These are phyloP conservation scores for Trichoderma sp. DNA, from an alignment of 2,329 filamentous ascomycete species.

Conservation along the genomic window DNA sequence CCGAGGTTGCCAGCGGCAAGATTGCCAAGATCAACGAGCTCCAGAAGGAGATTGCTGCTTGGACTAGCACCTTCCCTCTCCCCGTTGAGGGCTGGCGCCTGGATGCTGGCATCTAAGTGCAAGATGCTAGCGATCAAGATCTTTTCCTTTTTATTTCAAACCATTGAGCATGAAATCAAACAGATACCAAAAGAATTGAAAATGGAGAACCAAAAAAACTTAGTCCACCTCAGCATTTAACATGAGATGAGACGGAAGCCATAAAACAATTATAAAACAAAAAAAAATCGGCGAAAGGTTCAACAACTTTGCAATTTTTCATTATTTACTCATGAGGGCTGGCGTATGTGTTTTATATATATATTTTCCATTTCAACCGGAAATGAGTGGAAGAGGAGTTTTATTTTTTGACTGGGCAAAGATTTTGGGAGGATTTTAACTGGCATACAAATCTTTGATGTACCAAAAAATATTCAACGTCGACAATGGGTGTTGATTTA, in stretches of 20 bases:
- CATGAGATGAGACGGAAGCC: slow-evolving; percentile 30
- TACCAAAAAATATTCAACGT: slow-evolving; percentile 30
- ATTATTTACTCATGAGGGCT: slow-evolving; percentile 29
- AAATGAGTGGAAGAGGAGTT: slow-evolving; percentile 30
- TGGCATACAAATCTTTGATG: slow-evolving; percentile 22
- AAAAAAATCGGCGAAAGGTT: slow-evolving; percentile 34
- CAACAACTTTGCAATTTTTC: slow-evolving; percentile 34
- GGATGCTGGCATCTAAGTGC: slow-evolving; percentile 60
- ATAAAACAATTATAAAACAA: not conserved
- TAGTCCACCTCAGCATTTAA: slow-evolving; percentile 33
- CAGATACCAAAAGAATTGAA: slow-evolving; percentile 26
- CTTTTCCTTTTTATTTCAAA: not conserved
- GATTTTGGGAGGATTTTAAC: slow-evolving; percentile 3
- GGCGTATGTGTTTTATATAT: slow-evolving; percentile 30
- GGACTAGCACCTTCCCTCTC: slow-evolving; percentile 90
- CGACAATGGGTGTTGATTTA: slow-evolving; percentile 15
- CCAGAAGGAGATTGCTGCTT: slow-evolving; percentile 85
- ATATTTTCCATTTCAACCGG: slow-evolving; percentile 29
- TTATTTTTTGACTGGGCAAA: slow-evolving; percentile 18
- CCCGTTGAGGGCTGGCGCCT: slow-evolving; percentile 76
- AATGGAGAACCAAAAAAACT: slow-evolving; percentile 25
- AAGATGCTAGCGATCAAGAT: not conserved
- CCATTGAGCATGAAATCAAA: not conserved
- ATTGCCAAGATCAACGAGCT: slow-evolving; percentile 81
- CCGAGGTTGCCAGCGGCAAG: slow-evolving; percentile 78